Conservation (phyloP, 495 filamentous ascomycete species). For the Venustampulla echinocandica region DNA sequence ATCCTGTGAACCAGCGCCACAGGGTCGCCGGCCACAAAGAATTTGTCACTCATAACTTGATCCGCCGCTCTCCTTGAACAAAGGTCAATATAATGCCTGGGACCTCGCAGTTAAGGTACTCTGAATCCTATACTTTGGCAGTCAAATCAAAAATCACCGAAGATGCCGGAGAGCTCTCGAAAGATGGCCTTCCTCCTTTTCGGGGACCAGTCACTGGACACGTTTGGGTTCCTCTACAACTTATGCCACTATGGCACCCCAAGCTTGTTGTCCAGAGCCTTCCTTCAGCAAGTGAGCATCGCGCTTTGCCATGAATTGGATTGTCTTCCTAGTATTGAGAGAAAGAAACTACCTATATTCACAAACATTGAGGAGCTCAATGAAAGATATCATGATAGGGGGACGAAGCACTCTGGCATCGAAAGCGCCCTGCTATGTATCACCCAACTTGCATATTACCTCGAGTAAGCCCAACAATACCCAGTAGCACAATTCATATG, state of each 20-base stretch:
- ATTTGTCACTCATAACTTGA: background rate
- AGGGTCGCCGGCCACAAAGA: background rate
- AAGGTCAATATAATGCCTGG: background rate
- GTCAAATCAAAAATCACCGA: background rate
- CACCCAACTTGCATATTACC: constrained; percentile 65
- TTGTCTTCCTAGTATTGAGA: constrained; percentile 48
- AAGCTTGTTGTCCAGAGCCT: constrained; percentile 54
- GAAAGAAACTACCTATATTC: constrained; percentile 57
- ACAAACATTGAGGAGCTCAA: constrained; percentile 61
- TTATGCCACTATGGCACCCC: constrained; percentile 52
- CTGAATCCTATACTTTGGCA: background rate
- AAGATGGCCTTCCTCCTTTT: constrained; percentile 49
- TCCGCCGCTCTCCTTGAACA: background rate
- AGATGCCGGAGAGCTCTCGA: constrained; percentile 29
- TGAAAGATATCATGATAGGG: constrained; percentile 53
- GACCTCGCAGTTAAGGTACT: background rate
- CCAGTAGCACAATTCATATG: background rate
- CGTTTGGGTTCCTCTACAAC: constrained; percentile 54
- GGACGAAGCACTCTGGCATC: constrained; percentile 49
- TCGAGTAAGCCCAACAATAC: constrained; percentile 51
- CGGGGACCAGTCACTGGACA: constrained; percentile 73
- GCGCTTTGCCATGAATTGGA: constrained; percentile 57
- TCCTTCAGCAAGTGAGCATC: constrained; percentile 53
- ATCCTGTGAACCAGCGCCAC: background rate
- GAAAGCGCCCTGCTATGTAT: constrained; percentile 62